phyloP scores from a whole-genome alignment of 2,329 filamentous ascomycete genomes.

The Scolecobasidium constrictum region DNA sequence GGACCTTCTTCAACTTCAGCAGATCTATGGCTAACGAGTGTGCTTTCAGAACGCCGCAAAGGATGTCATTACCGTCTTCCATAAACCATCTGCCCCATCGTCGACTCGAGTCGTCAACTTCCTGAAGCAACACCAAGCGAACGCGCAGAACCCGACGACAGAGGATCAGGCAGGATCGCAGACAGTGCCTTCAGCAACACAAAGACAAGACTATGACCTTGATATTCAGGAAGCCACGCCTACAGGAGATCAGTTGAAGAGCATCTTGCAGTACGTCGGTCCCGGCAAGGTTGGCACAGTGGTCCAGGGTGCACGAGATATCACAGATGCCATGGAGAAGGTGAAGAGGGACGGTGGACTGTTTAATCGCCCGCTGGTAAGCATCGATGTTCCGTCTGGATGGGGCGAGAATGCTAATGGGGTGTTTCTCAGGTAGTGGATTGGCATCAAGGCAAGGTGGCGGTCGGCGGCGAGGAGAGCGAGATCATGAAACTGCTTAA shows the following conservation, averaged over 20 bases:
- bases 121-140: slow-evolving; percentile 69
- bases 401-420: too few species aligned
- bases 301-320: slow-evolving; percentile 61
- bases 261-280: slow-evolving; percentile 74
- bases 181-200: slow-evolving; percentile 44
- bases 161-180: slow-evolving; percentile 64
- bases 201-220: slow-evolving; percentile 70
- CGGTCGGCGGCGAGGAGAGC: slow-evolving; percentile 68
- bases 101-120: slow-evolving; percentile 65
- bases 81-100: slow-evolving; percentile 63
- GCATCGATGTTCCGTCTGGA: too few species aligned
- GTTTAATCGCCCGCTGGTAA: slow-evolving; percentile 72
- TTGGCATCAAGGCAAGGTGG: slow-evolving; percentile 15
- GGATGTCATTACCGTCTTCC: slow-evolving; percentile 93
- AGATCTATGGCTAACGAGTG: too few species aligned
- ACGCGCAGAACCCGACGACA: slow-evolving; percentile 55
- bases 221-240: slow-evolving; percentile 72
- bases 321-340: slow-evolving; percentile 68
- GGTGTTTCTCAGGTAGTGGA: slow-evolving; percentile 8
- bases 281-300: slow-evolving; percentile 49
- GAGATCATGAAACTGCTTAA: slow-evolving; percentile 77
- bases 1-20: too few species aligned
- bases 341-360: slow-evolving; percentile 57
- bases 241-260: slow-evolving; percentile 72
- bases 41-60: slow-evolving; percentile 35